Evolutionary conservation across 768 basidiomycete species (phyloP).

Genomic region (Lenzites betulinus): DNA sequence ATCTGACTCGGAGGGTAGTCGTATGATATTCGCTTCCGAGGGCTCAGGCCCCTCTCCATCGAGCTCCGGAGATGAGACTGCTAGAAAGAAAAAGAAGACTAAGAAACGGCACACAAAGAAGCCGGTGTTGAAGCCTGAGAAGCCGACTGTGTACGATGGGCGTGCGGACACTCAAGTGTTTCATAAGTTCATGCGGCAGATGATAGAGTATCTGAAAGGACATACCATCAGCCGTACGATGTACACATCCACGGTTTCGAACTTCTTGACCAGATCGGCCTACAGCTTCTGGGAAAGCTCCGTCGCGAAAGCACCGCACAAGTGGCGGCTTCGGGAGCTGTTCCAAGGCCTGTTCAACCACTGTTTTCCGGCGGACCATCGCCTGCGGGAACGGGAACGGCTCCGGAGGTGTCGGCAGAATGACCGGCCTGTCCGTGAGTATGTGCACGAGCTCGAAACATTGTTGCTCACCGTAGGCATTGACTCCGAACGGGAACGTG

Average conservation of each 20-base stretch:
- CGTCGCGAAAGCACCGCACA: too few species aligned
- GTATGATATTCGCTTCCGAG: too few species aligned
- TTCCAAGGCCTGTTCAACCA: constrained; percentile 8
- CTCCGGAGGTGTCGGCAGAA: background rate
- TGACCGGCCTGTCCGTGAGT: background rate
- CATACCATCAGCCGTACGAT: background rate
- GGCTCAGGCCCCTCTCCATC: too few species aligned
- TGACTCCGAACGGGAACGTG: background rate
- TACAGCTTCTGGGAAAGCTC: too few species aligned
- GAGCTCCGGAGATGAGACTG: background rate
- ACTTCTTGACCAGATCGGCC: too few species aligned
- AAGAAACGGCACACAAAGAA: background rate
- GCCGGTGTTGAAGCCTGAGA: background rate
- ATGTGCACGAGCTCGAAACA: background rate
- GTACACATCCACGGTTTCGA: background rate
- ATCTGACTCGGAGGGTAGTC: too few species aligned
- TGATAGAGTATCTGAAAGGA: constrained; percentile 2
- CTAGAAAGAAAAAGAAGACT: too few species aligned
- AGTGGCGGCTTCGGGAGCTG: background rate
- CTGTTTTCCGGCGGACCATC: constrained; percentile 11
- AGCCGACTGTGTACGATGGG: constrained; percentile 2
- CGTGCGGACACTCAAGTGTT: too few species aligned
- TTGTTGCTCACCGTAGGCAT: background rate
- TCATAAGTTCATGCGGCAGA: constrained; percentile 4
- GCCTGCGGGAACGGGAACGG: background rate